Base-by-base conservation (phyloP, 352 stramenopile genomes). In the Thalassiosira mediterranea region DNA sequence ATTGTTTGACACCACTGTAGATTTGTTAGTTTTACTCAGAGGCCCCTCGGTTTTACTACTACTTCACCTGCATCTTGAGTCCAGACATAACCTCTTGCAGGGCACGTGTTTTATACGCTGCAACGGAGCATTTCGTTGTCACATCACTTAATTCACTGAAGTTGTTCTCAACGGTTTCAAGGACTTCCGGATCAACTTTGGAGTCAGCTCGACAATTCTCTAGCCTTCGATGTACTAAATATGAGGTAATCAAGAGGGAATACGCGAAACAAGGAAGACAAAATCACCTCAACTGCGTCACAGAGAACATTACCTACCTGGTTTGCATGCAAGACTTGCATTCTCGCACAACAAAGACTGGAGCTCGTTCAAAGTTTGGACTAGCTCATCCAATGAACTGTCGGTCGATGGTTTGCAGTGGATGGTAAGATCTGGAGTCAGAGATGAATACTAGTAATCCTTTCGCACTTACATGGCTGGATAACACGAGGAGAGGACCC, bases 191-290 rank as follows among this genome's bases (percentile, higher is more conserved):
- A 31, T 79, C 69, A 40, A 60, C 52, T 48, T 79, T 79, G 0
- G 69, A 34, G 40, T 79, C 52, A 32, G 51, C 29, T 23, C 48
- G 51, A 23, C 71, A 5, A n/a, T 47, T 54, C 4, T 25, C 19
- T 8, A 79, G 23, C 13, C 62, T 79, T 48, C 69, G 57, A 52
- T 72, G 51, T 4, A 62, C n/a, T n/a, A n/a, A n/a, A n/a, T n/a
- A n/a, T n/a, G n/a, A n/a, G n/a, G n/a, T n/a, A n/a, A n/a, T n/a
- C n/a, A n/a, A n/a, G n/a, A n/a, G n/a, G n/a, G n/a, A n/a, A n/a
- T n/a, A n/a, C n/a, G n/a, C n/a, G n/a, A n/a, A n/a, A n/a, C n/a
- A n/a, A n/a, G n/a, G n/a, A n/a, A n/a, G n/a, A n/a, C n/a, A n/a
- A n/a, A n/a, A n/a, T n/a, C n/a, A n/a, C n/a, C n/a, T n/a, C n/a